Conservation (phyloP, 306 rosid species). For the Oxytropis ochrocephala region DNA sequence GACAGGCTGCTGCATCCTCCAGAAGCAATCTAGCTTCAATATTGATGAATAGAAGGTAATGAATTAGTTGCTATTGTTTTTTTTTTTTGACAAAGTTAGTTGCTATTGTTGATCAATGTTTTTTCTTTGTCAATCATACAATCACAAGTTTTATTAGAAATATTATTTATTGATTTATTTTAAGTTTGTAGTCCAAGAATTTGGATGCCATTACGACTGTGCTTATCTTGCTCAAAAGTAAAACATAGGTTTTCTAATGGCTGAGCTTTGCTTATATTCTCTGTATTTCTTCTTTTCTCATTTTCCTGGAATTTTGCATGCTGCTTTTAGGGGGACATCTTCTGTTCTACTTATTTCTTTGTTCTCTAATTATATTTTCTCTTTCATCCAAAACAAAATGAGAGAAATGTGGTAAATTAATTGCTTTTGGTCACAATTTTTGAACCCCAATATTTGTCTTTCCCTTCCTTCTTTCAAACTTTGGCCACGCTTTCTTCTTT, state of each 20-base stretch:
- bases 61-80: conserved; percentile 19
- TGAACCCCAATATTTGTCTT: neutral
- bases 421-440: neutral
- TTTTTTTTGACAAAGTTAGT: neutral
- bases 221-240: neutral
- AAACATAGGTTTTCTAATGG: neutral
- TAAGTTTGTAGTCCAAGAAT: neutral
- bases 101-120: conserved; percentile 21
- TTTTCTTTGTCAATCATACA: neutral
- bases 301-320: neutral
- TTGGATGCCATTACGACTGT: neutral
- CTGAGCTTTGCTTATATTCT: neutral
- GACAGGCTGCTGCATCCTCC: conserved; percentile 36
- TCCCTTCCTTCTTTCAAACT: neutral
- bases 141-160: neutral
- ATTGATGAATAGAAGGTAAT: conserved; percentile 63
- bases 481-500: neutral
- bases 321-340: neutral
- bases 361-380: neutral
- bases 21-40: conserved; percentile 48
- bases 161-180: neutral
- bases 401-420: neutral
- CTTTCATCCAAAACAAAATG: neutral
- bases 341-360: neutral
- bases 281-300: neutral